Evolutionary conservation across 306 rosid species (phyloP), one percentile per base, ranked within the genome.

Genomic region (Styphnolobium japonicum): DNA sequence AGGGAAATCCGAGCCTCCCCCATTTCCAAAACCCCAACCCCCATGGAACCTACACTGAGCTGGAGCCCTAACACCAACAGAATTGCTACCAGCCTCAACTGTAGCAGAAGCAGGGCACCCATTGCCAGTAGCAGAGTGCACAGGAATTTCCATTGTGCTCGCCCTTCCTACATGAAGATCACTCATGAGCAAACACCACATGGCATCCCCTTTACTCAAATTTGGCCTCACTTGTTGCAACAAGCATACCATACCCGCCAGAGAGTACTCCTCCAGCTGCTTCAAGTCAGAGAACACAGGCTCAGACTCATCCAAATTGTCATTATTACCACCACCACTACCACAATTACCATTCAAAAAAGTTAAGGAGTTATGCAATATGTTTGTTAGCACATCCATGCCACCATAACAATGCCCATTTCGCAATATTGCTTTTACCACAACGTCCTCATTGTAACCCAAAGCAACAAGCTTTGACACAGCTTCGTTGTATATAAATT

Each of bases 121-220:
- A n/a, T 63, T 67, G 4, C 71, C 89, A 3, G 80, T n/a, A n/a
- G n/a, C n/a, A n/a, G n/a, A n/a, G n/a, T n/a, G 62, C 15, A 84
- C 89, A 0, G 98, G 97, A 85, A 90, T 84, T 78, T 95, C 98
- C 88, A 95, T 83, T 23, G 85, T 46, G 23, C 92, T 92, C 0
- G 98, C 98, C 73, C 91, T 90, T 19, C 93, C 96, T 2, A 92
- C 94, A 84, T 95, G 94, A 90, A 95, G 96, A 73, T 95, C 97
- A 83, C 94, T 92, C 98, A 89, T 95, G 23, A 92, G 93, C 92
- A 95, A 83, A 84, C 98, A 91, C 97, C 98, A 91, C 98, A 95
- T 90, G 10, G 97, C 98, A 84, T 95, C 98, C 4, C 96, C 96
- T 85, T 91, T 92, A 75, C 89, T 95, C 90, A 95, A 86, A 76